phyloP scores from a whole-genome alignment of 768 basidiomycete genomes.

The Russula earlei region DNA sequence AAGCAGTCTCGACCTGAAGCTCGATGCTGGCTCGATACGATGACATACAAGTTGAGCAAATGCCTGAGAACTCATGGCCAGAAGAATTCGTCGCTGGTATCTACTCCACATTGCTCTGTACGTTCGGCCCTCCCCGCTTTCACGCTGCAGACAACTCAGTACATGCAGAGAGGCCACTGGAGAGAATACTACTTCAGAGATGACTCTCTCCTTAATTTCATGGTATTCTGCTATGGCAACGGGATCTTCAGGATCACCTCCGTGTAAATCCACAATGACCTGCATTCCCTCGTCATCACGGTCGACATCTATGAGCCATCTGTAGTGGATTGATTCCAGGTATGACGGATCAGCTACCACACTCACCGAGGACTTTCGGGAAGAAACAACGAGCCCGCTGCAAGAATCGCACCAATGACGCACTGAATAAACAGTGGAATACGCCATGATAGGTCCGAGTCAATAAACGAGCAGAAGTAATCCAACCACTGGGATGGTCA shows the following conservation, averaged over 20 bases:
- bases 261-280: conserved; percentile 84
- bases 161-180: neutral
- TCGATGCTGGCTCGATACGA: neutral
- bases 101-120: conserved; percentile 80
- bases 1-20: neutral
- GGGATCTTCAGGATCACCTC: conserved; percentile 60
- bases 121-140: conserved; percentile 61
- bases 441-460: conserved; percentile 84
- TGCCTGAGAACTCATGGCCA: conserved; percentile 93
- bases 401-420: conserved; percentile 73
- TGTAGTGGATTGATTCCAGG: conserved; percentile 23
- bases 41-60: conserved; percentile 83
- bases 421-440: conserved; percentile 85
- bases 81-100: conserved; percentile 78
- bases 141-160: conserved; percentile 39
- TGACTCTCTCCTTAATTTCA: conserved; percentile 78
- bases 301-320: conserved; percentile 86
- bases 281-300: conserved; percentile 74
- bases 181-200: conserved; percentile 45
- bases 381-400: conserved; percentile 68
- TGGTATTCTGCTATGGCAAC: conserved; percentile 74
- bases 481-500: conserved; percentile 67
- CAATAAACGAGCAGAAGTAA: conserved; percentile 85
- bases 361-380: conserved; percentile 82
- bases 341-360: neutral